Evolutionary conservation across 306 rosid genomes (phyloP), one percentile per base, ranked within the genome.

Genomic region (Corylus heterophylla): DNA sequence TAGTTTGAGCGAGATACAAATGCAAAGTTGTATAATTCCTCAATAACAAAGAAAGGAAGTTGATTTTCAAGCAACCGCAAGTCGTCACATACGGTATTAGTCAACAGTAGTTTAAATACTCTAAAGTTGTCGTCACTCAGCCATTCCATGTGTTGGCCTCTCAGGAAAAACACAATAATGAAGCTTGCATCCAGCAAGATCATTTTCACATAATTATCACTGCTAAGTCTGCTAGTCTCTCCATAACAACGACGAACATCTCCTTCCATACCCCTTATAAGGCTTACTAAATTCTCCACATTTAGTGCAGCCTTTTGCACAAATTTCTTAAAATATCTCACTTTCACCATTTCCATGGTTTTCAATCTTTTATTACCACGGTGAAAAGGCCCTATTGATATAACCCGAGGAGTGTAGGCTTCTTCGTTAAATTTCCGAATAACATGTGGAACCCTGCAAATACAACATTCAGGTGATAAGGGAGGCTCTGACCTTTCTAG

Each of bases 11-110:
- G 4, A 9, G 31, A 58, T 58, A 14, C 31, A 20, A 3, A 22
- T 58, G 31, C 4, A 62, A n/a, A 35, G 2, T 51, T 5, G 35
- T 68, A 12, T 50, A 69, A 17, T 54, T 44, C 7, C 31, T 69
- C 69, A 18, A 68, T 68, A 74, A 69, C 31, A 8, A 79, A 42
- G 58, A 79, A 79, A 20, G 69, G 78, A 17, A 79, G 67, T 31
- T 73, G 78, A 79, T 73, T 79, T 69, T 79, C 83, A 64, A 79
- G 42, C 9, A 63, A 55, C 0, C 18, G 27, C 69, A 73, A 13
- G 37, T 73, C 81, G 6, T 0, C 0, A 8, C 0, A 12, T 4
- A 77, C 8, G 1, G 1, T 0, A 8, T 0, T 0, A 68, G 8
- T 1, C 62, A 76, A 6, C 37, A n/a, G 2, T 54, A 13, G 11